These are phyloP conservation scores for Thinopyrum elongatum DNA, from an alignment of 176 grass and related monocot genomes.

Conservation along the genomic window DNA sequence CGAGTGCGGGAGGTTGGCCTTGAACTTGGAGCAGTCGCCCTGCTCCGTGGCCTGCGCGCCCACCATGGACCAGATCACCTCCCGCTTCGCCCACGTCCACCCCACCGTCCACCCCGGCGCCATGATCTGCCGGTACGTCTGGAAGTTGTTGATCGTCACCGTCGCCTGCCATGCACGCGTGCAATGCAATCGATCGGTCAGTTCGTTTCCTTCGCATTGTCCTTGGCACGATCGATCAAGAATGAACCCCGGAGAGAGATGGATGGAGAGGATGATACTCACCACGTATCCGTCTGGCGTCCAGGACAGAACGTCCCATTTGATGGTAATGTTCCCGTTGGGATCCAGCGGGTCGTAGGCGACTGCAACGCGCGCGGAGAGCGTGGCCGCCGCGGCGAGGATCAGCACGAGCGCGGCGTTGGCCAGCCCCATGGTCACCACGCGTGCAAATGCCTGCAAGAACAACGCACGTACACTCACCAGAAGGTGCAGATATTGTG, in stretches of 20 bases:
- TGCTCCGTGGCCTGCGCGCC: conserved; percentile 91
- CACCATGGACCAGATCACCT: conserved; percentile 99
- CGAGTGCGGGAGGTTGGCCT: conserved; percentile 75
- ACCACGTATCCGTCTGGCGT: conserved; percentile 94
- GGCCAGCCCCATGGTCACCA: conserved; percentile 16
- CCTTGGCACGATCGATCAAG: neutral
- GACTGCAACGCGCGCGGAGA: conserved; percentile 41
- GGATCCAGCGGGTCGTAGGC: conserved; percentile 94
- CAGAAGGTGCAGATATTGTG: too few relatives aligned
- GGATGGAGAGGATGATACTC: conserved; percentile 11
- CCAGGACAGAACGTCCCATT: conserved; percentile 97
- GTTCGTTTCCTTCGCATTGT: neutral
- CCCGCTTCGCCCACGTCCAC: conserved; percentile 76
- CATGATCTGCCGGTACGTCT: conserved; percentile 90
- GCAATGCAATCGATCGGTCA: neutral
- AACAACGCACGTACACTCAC: too few relatives aligned
- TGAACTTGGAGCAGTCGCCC: conserved; percentile 96
- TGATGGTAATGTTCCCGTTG: conserved; percentile 94
- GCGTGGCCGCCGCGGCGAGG: conserved; percentile 31
- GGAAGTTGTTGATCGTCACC: conserved; percentile 96
- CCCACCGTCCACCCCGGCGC: conserved; percentile 73
- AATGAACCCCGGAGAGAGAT: neutral
- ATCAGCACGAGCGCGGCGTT: conserved; percentile 24
- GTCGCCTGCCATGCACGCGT: conserved; percentile 34
- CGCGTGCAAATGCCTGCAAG: too few relatives aligned